phyloP scores from a whole-genome alignment of 306 rosid species.

The Pyrus communis region DNA sequence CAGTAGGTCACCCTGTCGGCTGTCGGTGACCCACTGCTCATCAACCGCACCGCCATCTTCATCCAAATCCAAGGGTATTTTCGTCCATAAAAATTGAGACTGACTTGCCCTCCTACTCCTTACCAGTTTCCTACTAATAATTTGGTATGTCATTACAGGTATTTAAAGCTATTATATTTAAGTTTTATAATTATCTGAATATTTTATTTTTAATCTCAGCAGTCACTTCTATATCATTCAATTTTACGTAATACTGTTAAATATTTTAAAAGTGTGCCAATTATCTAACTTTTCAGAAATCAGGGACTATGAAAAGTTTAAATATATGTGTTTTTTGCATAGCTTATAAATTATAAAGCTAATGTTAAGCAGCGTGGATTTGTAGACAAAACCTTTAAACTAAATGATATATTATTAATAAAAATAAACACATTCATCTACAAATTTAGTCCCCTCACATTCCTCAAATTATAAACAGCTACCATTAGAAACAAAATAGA shows the following conservation, averaged over 20 bases:
- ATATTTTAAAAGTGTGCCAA: too few species aligned
- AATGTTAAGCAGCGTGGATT: too few species aligned
- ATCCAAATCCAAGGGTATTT: not conserved
- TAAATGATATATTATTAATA: too few species aligned
- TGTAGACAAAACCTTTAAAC: too few species aligned
- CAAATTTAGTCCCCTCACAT: too few species aligned
- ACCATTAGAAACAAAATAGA: not conserved
- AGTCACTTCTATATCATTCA: too few species aligned
- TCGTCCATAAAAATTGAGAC: not conserved
- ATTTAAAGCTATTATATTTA: too few species aligned
- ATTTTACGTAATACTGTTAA: too few species aligned
- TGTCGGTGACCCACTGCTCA: not conserved
- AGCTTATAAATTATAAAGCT: not conserved
- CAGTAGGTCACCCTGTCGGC: not conserved
- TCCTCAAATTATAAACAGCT: too few species aligned
- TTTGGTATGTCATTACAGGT: not conserved
- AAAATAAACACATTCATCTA: fast-evolving
- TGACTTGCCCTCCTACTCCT: not conserved
- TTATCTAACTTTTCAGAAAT: not conserved
- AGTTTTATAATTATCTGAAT: too few species aligned
- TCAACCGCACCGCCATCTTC: not conserved
- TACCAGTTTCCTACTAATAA: not conserved
- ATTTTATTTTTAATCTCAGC: too few species aligned
- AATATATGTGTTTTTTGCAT: not conserved
- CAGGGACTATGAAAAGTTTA: not conserved